A percentile compares a stretch with the other conserved stretches of the same genome.
These are phyloP conservation scores for Hymenoscyphus repandus DNA, from an alignment of 2,329 filamentous ascomycete genomes.

Conservation along the genomic window DNA sequence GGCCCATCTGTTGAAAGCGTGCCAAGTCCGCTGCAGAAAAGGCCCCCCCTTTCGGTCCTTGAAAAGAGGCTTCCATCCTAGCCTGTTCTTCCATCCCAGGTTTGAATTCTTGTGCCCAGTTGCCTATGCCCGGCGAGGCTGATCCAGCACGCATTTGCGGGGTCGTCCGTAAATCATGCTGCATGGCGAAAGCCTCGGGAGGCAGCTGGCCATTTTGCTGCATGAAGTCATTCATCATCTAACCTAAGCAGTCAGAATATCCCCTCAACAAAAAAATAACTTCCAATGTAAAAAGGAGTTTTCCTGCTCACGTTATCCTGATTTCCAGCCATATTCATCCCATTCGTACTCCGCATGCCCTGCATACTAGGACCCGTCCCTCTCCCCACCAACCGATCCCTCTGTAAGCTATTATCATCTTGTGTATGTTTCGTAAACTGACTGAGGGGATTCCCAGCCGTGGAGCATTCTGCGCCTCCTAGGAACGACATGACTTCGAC, in stretches of 20 bases:
- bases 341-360: conserved; percentile 67
- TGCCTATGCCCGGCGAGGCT: conserved; percentile 37
- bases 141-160: conserved; percentile 24
- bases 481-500: conserved; percentile 78
- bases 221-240: conserved; percentile 94
- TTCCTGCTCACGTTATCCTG: conserved; percentile 61
- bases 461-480: conserved; percentile 93
- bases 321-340: conserved; percentile 38
- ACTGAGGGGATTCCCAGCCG: conserved; percentile 89
- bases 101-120: conserved; percentile 62
- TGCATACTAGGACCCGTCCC: conserved; percentile 66
- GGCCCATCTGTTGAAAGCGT: conserved; percentile 72
- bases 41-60: conserved; percentile 49
- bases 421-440: conserved; percentile 97
- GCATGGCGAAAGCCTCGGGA: conserved; percentile 35
- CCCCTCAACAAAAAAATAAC: not conserved
- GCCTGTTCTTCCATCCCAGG: conserved; percentile 50
- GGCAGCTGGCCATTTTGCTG: conserved; percentile 66
- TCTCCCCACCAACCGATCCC: conserved; percentile 78
- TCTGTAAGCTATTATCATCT: conserved; percentile 90
- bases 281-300: not conserved
- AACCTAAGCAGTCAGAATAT: conserved; percentile 8
- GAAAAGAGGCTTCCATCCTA: conserved; percentile 67
- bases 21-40: conserved; percentile 85
- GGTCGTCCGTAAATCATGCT: conserved; percentile 26